These are phyloP conservation scores for Tylopilus rubrobrunneus DNA, from an alignment of 768 basidiomycete genomes.

Conservation along the genomic window DNA sequence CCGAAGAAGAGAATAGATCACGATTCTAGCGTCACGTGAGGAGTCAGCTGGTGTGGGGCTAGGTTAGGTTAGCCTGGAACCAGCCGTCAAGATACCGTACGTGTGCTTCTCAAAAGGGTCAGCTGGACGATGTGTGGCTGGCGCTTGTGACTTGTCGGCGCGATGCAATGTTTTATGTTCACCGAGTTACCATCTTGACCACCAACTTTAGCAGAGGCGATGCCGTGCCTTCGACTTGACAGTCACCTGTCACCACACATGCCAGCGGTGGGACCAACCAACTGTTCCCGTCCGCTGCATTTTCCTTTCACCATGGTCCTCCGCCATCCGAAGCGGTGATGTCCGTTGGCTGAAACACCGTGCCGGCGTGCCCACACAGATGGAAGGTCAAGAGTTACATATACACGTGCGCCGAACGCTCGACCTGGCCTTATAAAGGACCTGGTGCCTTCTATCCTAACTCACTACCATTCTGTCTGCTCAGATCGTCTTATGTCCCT, in stretches of 20 bases:
- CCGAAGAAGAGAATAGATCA: no score
- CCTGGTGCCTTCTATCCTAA: background rate
- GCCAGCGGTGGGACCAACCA: background rate
- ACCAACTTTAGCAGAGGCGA: no score
- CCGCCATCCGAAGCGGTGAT: background rate
- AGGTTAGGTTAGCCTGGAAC: no score
- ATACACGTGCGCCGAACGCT: slow-evolving; percentile 14
- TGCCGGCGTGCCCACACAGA: background rate
- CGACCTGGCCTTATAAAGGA: slow-evolving; percentile 16
- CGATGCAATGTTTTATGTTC: no score
- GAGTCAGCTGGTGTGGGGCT: background rate
- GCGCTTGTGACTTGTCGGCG: background rate
- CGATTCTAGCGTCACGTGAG: background rate
- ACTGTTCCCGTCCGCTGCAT: background rate
- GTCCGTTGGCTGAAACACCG: slow-evolving; percentile 5
- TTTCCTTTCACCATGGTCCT: background rate
- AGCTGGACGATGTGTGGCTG: background rate
- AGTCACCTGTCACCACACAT: background rate
- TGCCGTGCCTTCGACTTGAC: no score
- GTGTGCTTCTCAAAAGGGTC: background rate
- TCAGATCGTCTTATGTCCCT: background rate
- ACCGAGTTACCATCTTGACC: no score
- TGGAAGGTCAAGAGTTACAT: background rate
- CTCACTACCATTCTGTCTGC: slow-evolving; percentile 1
- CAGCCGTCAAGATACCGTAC: no score